Conservation (phyloP, 2,329 filamentous ascomycete species). For the Cladosporium sp. region DNA sequence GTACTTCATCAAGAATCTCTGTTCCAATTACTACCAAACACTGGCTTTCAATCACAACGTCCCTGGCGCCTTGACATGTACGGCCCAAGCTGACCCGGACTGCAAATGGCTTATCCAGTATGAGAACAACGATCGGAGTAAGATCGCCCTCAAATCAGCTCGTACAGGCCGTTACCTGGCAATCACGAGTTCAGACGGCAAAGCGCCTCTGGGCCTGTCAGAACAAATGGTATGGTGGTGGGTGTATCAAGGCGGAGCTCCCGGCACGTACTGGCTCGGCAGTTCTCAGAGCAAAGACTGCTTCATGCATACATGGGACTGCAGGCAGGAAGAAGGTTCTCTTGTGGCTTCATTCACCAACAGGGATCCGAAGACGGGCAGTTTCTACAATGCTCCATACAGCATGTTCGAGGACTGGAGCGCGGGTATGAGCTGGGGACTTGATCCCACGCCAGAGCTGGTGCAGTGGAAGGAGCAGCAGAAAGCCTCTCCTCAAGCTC, state of each 20-base stretch:
- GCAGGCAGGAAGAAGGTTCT: background rate
- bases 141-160: slow-evolving; percentile 6
- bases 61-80: background rate
- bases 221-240: slow-evolving; percentile 12
- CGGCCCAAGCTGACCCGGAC: slow-evolving; percentile 9
- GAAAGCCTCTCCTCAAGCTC: background rate
- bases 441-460: slow-evolving; percentile 15
- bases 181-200: slow-evolving; percentile 1
- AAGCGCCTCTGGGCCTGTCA: slow-evolving; percentile 1
- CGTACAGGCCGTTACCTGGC: slow-evolving; percentile 10
- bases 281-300: slow-evolving; percentile 12
- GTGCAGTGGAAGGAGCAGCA: slow-evolving; percentile 12
- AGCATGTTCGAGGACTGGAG: slow-evolving; percentile 11
- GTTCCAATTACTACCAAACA: slow-evolving; percentile 9
- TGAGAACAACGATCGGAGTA: slow-evolving; percentile 12
- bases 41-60: slow-evolving; percentile 11
- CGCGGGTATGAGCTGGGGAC: slow-evolving; percentile 11
- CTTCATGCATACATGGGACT: slow-evolving; percentile 12
- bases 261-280: slow-evolving; percentile 14
- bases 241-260: slow-evolving; percentile 10
- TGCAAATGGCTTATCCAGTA: slow-evolving; percentile 16
- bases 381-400: slow-evolving; percentile 4
- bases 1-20: slow-evolving; percentile 14
- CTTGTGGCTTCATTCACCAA: slow-evolving; percentile 12
- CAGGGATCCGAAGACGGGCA: slow-evolving; percentile 3